These are phyloP conservation scores for Akanthomyces muscarius DNA, from an alignment of 2,329 filamentous ascomycete species.

Conservation along the genomic window DNA sequence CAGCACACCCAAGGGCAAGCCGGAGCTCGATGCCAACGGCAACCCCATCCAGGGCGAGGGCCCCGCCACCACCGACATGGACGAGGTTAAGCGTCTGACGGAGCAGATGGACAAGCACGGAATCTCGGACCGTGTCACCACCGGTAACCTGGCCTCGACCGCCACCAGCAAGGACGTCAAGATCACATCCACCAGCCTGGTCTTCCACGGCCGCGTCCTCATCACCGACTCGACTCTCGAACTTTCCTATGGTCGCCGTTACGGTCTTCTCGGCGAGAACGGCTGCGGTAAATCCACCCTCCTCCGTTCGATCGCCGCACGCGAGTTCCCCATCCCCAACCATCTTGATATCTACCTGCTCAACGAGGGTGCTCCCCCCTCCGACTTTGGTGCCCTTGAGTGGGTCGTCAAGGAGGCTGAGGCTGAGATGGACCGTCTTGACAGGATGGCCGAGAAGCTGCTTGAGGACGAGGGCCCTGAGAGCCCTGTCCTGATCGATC, in stretches of 20 bases:
- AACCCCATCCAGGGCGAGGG: conserved; percentile 53
- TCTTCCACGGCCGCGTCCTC: conserved; percentile 96
- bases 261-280: conserved; percentile 96
- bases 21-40: conserved; percentile 64
- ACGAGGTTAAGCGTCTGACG: conserved; percentile 80
- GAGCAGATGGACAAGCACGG: conserved; percentile 95
- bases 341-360: conserved; percentile 98
- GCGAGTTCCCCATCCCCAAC: conserved; percentile 93
- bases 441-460: conserved; percentile 82
- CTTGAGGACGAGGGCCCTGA: conserved; percentile 92
- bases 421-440: conserved; percentile 84
- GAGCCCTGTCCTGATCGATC: conserved; percentile 80
- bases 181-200: conserved; percentile 86
- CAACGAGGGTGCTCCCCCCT: conserved; percentile 91
- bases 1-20: conserved; percentile 61
- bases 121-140: conserved; percentile 95
- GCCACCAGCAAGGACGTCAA: conserved; percentile 89
- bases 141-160: conserved; percentile 87
- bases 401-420: conserved; percentile 97
- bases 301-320: conserved; percentile 86
- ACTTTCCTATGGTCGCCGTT: conserved; percentile 86
- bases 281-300: conserved; percentile 98
- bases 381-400: conserved; percentile 84
- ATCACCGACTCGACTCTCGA: conserved; percentile 93
- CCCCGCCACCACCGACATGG: conserved; percentile 64